Percentiles rank a stretch among this genome's conserved stretches.
phyloP scores from a whole-genome alignment of 1,284 basidiomycete genomes.

The Chiua sp. region DNA sequence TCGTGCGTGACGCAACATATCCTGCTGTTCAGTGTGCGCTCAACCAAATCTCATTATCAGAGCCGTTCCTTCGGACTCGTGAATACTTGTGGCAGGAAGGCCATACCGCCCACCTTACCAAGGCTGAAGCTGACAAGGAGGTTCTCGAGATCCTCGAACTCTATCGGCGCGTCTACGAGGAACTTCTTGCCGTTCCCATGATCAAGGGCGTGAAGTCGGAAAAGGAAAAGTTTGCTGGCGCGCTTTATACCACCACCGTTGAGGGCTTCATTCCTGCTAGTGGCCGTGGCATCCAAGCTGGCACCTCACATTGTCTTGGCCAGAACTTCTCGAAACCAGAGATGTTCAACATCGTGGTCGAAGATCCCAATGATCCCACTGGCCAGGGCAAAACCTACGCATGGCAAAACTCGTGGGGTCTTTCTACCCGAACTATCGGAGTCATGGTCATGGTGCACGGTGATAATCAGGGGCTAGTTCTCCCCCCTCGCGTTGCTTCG shows the following conservation, averaged over 20 bases:
- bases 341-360: slow-evolving; percentile 99
- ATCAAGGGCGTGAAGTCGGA: slow-evolving; percentile 97
- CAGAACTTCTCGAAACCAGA: slow-evolving; percentile 96
- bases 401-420: slow-evolving; percentile 99
- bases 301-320: slow-evolving; percentile 96
- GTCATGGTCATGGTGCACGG: slow-evolving; percentile 99
- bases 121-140: slow-evolving; percentile 90
- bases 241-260: slow-evolving; percentile 97
- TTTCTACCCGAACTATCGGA: slow-evolving; percentile 96
- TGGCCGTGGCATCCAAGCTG: slow-evolving; percentile 97
- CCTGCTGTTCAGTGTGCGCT: not conserved
- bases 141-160: slow-evolving; percentile 95
- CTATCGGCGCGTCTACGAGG: slow-evolving; percentile 95
- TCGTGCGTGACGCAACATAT: slow-evolving; percentile 50
- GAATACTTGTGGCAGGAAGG: slow-evolving; percentile 99
- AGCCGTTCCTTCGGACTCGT: slow-evolving; percentile 98
- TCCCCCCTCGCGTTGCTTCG: slow-evolving; percentile 94
- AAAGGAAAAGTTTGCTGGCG: slow-evolving; percentile 99
- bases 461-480: slow-evolving; percentile 96
- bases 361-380: slow-evolving; percentile 83
- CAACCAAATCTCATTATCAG: slow-evolving; percentile 45
- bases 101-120: slow-evolving; percentile 94
- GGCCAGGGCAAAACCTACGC: slow-evolving; percentile 80
- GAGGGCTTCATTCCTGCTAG: slow-evolving; percentile 99
- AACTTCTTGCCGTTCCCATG: slow-evolving; percentile 97